Evolutionary conservation across 2,329 filamentous ascomycete species (phyloP).

Genomic region (Aspergillus udagawae): DNA sequence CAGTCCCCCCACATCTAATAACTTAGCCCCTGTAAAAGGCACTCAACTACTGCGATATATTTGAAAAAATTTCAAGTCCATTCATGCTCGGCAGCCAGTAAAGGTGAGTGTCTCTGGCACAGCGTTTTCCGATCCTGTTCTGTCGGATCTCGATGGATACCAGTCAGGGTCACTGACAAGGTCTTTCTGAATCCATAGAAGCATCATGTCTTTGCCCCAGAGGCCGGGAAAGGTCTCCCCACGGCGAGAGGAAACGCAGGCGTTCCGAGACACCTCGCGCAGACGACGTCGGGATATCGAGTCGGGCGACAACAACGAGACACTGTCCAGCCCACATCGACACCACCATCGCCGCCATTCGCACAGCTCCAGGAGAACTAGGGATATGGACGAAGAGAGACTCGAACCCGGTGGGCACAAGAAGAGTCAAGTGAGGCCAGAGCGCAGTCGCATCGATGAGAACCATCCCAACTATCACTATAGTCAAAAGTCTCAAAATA

Average conservation of each 20-base stretch:
- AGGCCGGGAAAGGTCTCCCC: slow-evolving; percentile 62
- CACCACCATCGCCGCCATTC: slow-evolving; percentile 39
- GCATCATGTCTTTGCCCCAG: slow-evolving; percentile 49
- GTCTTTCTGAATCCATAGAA: slow-evolving; percentile 5
- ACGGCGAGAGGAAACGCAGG: slow-evolving; percentile 55
- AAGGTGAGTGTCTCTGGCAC: not conserved
- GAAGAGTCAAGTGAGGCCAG: slow-evolving; percentile 82
- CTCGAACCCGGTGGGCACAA: slow-evolving; percentile 61
- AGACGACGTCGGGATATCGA: slow-evolving; percentile 71
- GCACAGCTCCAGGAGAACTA: slow-evolving; percentile 44
- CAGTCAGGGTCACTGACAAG: not conserved
- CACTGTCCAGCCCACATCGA: slow-evolving; percentile 32
- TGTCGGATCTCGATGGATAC: not conserved
- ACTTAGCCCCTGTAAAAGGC: too few relatives aligned
- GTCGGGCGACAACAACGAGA: slow-evolving; percentile 48
- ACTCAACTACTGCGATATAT: not conserved
- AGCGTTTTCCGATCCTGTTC: not conserved
- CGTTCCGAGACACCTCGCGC: slow-evolving; percentile 65
- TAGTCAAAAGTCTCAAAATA: slow-evolving; percentile 87
- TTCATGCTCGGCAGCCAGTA: not conserved
- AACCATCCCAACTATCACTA: slow-evolving; percentile 96
- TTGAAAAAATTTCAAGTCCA: not conserved
- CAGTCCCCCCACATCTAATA: not conserved
- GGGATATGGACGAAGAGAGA: slow-evolving; percentile 48
- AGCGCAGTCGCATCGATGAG: slow-evolving; percentile 77